Evolutionary conservation across 495 filamentous ascomycete species (phyloP).

Genomic region (Rusavskia elegans): DNA sequence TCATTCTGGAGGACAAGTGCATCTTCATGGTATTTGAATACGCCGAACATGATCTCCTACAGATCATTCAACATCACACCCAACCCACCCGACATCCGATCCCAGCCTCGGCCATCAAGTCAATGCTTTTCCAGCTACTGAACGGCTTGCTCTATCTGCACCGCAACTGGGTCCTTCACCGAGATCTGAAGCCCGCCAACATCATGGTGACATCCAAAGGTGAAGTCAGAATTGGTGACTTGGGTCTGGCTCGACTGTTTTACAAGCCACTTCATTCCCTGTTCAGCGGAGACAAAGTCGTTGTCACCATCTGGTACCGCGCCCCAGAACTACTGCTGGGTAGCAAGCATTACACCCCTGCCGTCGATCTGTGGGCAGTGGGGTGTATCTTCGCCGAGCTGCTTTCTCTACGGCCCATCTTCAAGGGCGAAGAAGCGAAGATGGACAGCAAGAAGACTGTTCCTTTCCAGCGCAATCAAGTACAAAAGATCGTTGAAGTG

Average conservation of each 20-base stretch:
- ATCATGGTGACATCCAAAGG: constrained; percentile 92
- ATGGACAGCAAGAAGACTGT: constrained; percentile 97
- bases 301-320: constrained; percentile 98
- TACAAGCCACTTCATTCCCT: constrained; percentile 84
- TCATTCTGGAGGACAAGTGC: constrained; percentile 95
- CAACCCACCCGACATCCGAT: constrained; percentile 76
- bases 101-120: constrained; percentile 73
- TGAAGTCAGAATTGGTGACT: constrained; percentile 83
- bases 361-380: constrained; percentile 93
- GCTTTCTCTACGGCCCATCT: constrained; percentile 79
- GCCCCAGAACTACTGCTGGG: constrained; percentile 89
- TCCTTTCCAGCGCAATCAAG: constrained; percentile 93
- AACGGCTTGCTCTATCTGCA: constrained; percentile 92
- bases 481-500: constrained; percentile 96
- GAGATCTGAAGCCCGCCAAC: constrained; percentile 94
- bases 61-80: constrained; percentile 97
- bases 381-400: constrained; percentile 97
- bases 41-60: constrained; percentile 88
- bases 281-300: constrained; percentile 91
- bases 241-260: constrained; percentile 83
- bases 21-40: constrained; percentile 99
- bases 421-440: constrained; percentile 97
- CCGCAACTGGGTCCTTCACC: constrained; percentile 92
- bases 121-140: constrained; percentile 84
- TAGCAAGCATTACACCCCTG: constrained; percentile 84